Conservation (phyloP, 495 filamentous ascomycete genomes). For the Neurospora sp. region DNA sequence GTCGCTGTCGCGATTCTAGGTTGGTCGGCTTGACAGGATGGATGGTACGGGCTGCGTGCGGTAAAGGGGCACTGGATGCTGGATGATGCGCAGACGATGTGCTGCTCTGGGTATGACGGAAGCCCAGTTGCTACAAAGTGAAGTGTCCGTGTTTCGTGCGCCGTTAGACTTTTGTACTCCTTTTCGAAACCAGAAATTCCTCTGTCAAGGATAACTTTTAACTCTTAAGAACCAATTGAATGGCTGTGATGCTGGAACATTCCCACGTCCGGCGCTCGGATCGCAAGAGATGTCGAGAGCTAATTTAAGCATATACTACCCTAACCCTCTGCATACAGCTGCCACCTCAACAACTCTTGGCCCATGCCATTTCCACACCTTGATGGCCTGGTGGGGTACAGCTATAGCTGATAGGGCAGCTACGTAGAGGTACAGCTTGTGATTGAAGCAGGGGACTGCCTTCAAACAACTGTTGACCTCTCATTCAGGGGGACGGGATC, state of each 20-base stretch:
- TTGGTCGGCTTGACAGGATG: background rate
- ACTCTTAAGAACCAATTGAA: background rate
- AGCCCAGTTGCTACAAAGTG: background rate
- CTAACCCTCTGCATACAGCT: background rate
- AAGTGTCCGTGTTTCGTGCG: background rate
- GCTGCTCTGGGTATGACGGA: background rate
- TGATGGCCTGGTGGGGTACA: background rate
- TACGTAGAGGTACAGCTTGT: background rate
- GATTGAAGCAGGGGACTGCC: no score
- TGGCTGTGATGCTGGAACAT: background rate
- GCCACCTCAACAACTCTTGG: background rate
- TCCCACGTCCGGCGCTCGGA: background rate
- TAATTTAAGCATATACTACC: background rate
- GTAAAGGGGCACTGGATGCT: background rate
- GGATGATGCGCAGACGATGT: background rate
- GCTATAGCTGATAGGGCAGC: background rate
- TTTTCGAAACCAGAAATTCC: background rate
- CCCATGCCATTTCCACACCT: background rate
- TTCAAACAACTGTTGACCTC: background rate
- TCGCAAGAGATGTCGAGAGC: background rate
- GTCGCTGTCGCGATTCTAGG: background rate
- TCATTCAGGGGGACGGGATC: background rate
- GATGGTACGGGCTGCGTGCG: background rate
- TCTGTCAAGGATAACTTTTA: background rate
- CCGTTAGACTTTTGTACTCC: background rate